Percentiles rank a stretch among this genome's conserved stretches.
These are phyloP conservation scores for Yarrowia sp. DNA, from an alignment of 805 yeast genomes.

Conservation along the genomic window DNA sequence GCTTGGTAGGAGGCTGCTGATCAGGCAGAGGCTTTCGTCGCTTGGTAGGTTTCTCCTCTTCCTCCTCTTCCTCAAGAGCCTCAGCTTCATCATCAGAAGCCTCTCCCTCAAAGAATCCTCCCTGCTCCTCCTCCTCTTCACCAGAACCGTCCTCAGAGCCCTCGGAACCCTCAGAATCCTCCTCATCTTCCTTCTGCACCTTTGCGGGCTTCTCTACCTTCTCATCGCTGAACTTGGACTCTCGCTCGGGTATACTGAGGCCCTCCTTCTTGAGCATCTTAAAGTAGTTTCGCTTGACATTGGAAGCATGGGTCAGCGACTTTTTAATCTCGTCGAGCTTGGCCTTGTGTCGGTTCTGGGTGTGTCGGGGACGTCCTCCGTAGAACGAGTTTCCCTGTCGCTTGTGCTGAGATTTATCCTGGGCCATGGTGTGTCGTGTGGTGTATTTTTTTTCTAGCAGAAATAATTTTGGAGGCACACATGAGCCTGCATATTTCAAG, in stretches of 20 bases:
- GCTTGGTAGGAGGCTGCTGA: slow-evolving; percentile 22
- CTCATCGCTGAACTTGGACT: slow-evolving; percentile 24
- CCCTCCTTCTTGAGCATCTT: slow-evolving; percentile 76
- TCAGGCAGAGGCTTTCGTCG: slow-evolving; percentile 32
- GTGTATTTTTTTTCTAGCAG: background rate
- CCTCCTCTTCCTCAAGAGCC: slow-evolving; percentile 28
- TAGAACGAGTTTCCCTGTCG: slow-evolving; percentile 17
- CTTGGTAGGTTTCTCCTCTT: slow-evolving; percentile 27
- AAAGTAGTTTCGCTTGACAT: slow-evolving; percentile 76
- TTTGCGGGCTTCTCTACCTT: slow-evolving; percentile 12
- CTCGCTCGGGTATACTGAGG: slow-evolving; percentile 49
- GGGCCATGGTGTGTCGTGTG: background rate
- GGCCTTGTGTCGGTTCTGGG: slow-evolving; percentile 25
- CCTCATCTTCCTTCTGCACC: background rate
- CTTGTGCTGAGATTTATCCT: background rate
- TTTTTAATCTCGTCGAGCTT: slow-evolving; percentile 63
- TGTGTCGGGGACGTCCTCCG: slow-evolving; percentile 22
- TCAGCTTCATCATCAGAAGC: slow-evolving; percentile 20
- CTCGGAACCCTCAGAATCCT: slow-evolving; percentile 20
- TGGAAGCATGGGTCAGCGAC: slow-evolving; percentile 74
- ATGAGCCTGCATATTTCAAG: slow-evolving; percentile 14
- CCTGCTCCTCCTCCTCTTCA: background rate
- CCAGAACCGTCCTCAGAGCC: background rate
- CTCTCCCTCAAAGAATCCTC: slow-evolving; percentile 14
- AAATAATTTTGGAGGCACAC: slow-evolving; percentile 12